Evolutionary conservation across 192 early-diverging fungal genomes (phyloP).

Genomic region (Fimicolochytrium jonesii): DNA sequence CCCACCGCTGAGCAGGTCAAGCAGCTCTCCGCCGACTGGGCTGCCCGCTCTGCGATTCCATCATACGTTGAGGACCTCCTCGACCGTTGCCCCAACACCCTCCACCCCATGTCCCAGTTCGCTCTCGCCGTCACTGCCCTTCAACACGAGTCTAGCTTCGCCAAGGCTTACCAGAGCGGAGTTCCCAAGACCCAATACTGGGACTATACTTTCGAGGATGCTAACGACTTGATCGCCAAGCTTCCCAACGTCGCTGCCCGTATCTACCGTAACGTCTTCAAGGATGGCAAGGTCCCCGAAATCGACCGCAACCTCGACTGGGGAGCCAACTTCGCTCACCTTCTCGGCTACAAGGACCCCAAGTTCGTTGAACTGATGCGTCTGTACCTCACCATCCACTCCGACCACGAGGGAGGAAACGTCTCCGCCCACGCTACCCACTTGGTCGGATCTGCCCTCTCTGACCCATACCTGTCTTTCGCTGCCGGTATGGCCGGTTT

Average conservation of each 20-base stretch:
- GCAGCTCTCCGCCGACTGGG: conserved; percentile 90
- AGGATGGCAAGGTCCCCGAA: conserved; percentile 87
- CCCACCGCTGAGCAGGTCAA: conserved; percentile 90
- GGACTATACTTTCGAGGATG: conserved; percentile 93
- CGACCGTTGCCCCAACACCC: conserved; percentile 96
- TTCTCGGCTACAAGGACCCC: conserved; percentile 86
- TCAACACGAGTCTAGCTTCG: conserved; percentile 94
- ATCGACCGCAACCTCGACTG: conserved; percentile 89
- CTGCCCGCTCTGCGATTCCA: conserved; percentile 88
- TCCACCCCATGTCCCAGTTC: conserved; percentile 99
- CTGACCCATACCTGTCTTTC: conserved; percentile 97
- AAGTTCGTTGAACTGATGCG: conserved; percentile 97
- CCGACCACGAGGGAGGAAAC: conserved; percentile 99
- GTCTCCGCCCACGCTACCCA: conserved; percentile 97
- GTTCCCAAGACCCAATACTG: conserved; percentile 95
- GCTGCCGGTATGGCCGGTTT: conserved; percentile 96
- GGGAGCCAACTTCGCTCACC: conserved; percentile 90
- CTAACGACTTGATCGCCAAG: conserved; percentile 98
- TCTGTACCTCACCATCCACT: conserved; percentile 98
- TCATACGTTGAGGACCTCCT: conserved; percentile 94
- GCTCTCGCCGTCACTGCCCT: conserved; percentile 94
- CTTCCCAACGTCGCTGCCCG: conserved; percentile 92
- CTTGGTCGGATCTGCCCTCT: conserved; percentile 94
- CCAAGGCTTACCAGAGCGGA: conserved; percentile 92
- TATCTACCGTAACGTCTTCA: conserved; percentile 99